phyloP scores from a whole-genome alignment of 176 grass and related monocot genomes.

The Areca catechu region DNA sequence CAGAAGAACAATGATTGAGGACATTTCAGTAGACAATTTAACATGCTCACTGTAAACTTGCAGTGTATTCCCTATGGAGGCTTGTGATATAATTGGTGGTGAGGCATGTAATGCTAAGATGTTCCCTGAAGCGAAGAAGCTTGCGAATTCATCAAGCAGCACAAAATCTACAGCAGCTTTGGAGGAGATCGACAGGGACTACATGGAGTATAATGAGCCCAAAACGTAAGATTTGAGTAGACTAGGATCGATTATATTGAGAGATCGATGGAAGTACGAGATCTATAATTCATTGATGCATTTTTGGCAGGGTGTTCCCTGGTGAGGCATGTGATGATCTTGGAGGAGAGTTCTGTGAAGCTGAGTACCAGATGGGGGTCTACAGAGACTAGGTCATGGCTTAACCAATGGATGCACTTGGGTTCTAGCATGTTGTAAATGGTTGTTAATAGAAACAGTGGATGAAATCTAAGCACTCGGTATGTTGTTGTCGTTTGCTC shows the following conservation, averaged over 20 bases:
- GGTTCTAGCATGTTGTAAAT: too few relatives aligned
- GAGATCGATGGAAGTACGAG: background rate
- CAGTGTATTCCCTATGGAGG: constrained; percentile 89
- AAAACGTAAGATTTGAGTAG: constrained; percentile 41
- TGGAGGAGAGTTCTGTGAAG: constrained; percentile 83
- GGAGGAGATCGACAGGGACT: constrained; percentile 62
- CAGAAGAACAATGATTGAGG: too few relatives aligned
- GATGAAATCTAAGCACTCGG: too few relatives aligned
- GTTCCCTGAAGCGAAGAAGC: constrained; percentile 65
- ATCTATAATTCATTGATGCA: background rate
- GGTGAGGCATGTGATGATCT: constrained; percentile 91
- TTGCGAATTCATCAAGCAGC: background rate
- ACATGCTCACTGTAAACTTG: background rate
- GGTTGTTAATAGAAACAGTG: too few relatives aligned
- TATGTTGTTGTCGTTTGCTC: too few relatives aligned
- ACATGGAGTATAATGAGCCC: constrained; percentile 48
- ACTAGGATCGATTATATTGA: background rate
- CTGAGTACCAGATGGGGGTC: constrained; percentile 40
- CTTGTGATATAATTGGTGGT: constrained; percentile 64
- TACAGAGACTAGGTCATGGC: background rate
- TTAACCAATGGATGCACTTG: too few relatives aligned
- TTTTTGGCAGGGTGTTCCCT: constrained; percentile 59
- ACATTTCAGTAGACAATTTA: background rate
- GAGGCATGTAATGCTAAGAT: constrained; percentile 50
- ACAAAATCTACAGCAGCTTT: background rate